Conservation (phyloP, 2,329 filamentous ascomycete species). For the Phaeosphaeria sp. region DNA sequence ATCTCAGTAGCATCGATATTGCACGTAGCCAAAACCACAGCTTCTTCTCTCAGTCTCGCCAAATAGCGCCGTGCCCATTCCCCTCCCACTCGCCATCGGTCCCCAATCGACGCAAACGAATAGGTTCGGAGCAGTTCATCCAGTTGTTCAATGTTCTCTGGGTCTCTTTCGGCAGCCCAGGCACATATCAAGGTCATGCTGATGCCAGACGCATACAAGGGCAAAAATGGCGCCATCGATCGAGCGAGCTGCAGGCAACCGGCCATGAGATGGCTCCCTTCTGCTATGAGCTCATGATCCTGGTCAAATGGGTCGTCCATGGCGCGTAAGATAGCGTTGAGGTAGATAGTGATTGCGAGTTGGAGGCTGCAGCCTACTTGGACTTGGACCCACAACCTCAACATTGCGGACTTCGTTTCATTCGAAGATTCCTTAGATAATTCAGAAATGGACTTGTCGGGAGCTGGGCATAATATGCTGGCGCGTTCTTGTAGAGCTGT, state of each 20-base stretch:
- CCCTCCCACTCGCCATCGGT: not conserved
- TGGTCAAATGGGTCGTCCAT: not conserved
- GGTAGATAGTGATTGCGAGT: not conserved
- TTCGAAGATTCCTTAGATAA: not conserved
- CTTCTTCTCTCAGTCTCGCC: not conserved
- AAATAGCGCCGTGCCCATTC: not conserved
- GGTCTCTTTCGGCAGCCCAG: not conserved
- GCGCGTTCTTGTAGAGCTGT: not conserved
- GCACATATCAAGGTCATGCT: not conserved
- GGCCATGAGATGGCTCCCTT: not conserved
- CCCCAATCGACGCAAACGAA: not conserved
- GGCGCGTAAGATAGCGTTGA: not conserved
- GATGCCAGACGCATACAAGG: not conserved
- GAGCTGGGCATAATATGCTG: not conserved
- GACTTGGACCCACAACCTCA: not conserved
- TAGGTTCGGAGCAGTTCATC: not conserved
- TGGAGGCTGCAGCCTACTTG: not conserved
- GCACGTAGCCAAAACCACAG: not conserved
- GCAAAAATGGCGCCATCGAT: not conserved
- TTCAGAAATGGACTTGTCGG: not conserved
- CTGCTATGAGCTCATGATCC: not conserved
- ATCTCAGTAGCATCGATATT: not conserved
- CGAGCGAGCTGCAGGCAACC: not conserved
- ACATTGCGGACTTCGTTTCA: not conserved
- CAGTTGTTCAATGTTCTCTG: not conserved